These are phyloP conservation scores for Gymnopilus dilepis DNA, from an alignment of 768 basidiomycete species.

Conservation along the genomic window DNA sequence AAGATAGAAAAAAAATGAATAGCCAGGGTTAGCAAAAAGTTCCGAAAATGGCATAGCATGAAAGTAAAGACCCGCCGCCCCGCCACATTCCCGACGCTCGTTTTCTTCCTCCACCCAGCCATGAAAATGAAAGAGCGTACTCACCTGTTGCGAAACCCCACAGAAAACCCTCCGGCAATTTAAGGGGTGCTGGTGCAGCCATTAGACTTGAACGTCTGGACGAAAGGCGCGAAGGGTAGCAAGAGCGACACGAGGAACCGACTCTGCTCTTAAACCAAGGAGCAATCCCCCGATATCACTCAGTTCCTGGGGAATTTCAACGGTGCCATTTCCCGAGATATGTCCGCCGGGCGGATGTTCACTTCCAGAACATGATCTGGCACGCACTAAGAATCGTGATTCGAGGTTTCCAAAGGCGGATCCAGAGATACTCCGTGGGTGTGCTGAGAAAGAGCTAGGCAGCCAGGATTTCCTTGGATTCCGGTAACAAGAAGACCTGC, in stretches of 20 bases:
- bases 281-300: slow-evolving; percentile 47
- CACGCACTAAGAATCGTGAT: slow-evolving; percentile 26
- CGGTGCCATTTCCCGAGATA: slow-evolving; percentile 48
- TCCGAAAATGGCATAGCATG: slow-evolving; percentile 3
- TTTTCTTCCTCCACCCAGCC: not conserved
- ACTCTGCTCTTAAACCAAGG: slow-evolving; percentile 44
- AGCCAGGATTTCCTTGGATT: slow-evolving; percentile 25
- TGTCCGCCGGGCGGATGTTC: slow-evolving; percentile 44
- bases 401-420: slow-evolving; percentile 28
- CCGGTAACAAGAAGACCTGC: slow-evolving; percentile 24
- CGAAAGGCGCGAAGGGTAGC: slow-evolving; percentile 34
- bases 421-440: slow-evolving; percentile 38
- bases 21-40: slow-evolving; percentile 3
- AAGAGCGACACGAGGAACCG: slow-evolving; percentile 31
- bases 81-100: not conserved
- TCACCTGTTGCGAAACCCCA: slow-evolving; percentile 76
- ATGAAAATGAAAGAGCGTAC: slow-evolving; percentile 26
- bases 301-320: slow-evolving; percentile 45
- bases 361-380: slow-evolving; percentile 32
- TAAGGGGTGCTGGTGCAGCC: slow-evolving; percentile 38
- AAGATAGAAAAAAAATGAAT: slow-evolving; percentile 16
- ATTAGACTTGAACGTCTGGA: slow-evolving; percentile 29
- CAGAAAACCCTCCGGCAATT: slow-evolving; percentile 64
- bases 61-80: not conserved
- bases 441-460: slow-evolving; percentile 18